Base-by-base conservation (phyloP, 768 basidiomycete species). In the Hirschioporus abietinus region DNA sequence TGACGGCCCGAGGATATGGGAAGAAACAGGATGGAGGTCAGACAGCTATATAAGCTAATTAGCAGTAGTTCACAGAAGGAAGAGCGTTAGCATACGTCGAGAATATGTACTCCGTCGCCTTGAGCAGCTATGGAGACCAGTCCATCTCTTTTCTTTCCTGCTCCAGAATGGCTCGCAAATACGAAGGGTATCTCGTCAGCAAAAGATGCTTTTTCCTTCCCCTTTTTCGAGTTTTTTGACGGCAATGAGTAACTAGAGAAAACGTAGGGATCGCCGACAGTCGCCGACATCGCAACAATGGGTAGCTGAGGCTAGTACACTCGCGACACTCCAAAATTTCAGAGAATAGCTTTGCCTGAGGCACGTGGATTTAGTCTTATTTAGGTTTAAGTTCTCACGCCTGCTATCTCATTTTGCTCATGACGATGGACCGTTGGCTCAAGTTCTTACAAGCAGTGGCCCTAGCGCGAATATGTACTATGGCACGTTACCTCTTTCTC, bases 71-170 rank as follows among this genome's bases (percentile, higher is more conserved):
- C 25, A n/a, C 18, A 9, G 52, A 68, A 63, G 63, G 65, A 60
- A 2, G 60, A 70, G 17, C 71, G 35, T 35, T 35, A 23, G 80
- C 83, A 71, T 72, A 92, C 91, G 74, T 93, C 88, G 66, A 90
- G 75, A 60, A 93, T 74, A 76, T 93, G 90, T 52, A 93, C 78
- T 34, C 92, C 92, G 66, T 93, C 90, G 68, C 82, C 84, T 68
- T 92, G 90, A 15, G 82, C 88, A 17, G 89, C 83, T 65, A 91
- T 81, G 0, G 89, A 89, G 58, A 84, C 87, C 79, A 83, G 83
- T 27, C 86, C 84, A 52, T 89, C 86, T 58, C 66, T 58, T 63
- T 72, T 68, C 8, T 67, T 72, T 60, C 75, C 74, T 17, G 76
- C 71, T 57, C 73, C 75, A 65, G 72, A 72, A 35, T 81, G 75